Percentiles rank a stretch among this genome's conserved stretches.
Evolutionary conservation across 1,284 basidiomycete species (phyloP).

Genomic region (Cryptococcus wingfieldii): DNA sequence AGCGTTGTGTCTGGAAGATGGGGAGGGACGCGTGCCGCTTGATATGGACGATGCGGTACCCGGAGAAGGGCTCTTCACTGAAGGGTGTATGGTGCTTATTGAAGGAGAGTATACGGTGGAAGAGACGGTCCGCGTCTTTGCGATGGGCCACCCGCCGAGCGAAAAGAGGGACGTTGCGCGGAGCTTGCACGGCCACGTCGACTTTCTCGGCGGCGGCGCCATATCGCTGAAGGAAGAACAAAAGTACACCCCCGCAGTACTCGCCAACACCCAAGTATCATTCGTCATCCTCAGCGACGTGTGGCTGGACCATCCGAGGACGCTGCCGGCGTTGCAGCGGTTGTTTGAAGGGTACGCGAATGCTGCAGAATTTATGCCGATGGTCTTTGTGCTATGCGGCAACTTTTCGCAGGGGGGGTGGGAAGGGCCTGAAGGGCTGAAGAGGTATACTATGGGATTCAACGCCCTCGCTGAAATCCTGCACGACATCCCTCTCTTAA

Average conservation of each 20-base stretch:
- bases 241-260: conserved; percentile 43
- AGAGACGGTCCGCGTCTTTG: conserved; percentile 79
- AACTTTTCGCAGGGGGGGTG: conserved; percentile 86
- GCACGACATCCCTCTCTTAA: conserved; percentile 71
- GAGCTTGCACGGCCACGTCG: conserved; percentile 86
- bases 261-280: conserved; percentile 59
- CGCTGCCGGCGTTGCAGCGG: conserved; percentile 69
- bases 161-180: conserved; percentile 76
- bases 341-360: conserved; percentile 91
- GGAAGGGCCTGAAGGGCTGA: conserved; percentile 71
- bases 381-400: conserved; percentile 85
- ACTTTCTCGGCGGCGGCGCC: conserved; percentile 88
- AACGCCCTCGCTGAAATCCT: conserved; percentile 81
- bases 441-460: conserved; percentile 83
- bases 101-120: conserved; percentile 97
- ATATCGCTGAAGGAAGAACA: conserved; percentile 84
- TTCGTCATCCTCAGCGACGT: conserved; percentile 91
- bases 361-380: conserved; percentile 72
- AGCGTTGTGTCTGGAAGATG: conserved; percentile 83
- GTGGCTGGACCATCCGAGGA: conserved; percentile 74
- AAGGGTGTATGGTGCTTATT: conserved; percentile 89
- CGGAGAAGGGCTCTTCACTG: conserved; percentile 93
- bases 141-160: conserved; percentile 95
- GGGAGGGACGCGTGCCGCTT: conserved; percentile 83
- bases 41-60: conserved; percentile 89